Evolutionary conservation across 2,329 filamentous ascomycete species (phyloP), one percentile per base, ranked within the genome.

Genomic region (Leptographium lundbergii): DNA sequence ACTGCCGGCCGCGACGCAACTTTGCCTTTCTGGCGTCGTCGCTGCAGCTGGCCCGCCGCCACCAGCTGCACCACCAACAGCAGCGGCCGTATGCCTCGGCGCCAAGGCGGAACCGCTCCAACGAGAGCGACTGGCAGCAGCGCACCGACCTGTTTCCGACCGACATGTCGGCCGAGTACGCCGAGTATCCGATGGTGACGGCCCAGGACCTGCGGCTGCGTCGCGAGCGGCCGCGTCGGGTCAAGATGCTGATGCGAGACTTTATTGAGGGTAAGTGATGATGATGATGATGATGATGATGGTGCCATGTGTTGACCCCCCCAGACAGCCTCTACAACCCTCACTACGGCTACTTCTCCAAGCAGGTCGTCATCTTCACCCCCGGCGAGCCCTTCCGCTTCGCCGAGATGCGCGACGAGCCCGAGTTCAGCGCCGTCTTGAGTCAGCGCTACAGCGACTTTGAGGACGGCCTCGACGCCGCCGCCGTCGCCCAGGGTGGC

Each of bases 171-270:
- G 84, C 89, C 54, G 91, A 97, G 71, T 91, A 91, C 70, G 80
- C 84, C 62, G 79, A 82, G 67, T 96, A 89, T 68, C 91, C 94
- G 0, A 84, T 87, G 69, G 87, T 99, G 55, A 95, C 91, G 10
- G 82, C 90, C n/a, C 80, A 87, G 64, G 85, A 90, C 62, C 75
- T 99, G 65, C 85, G 86, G 65, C 76, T 73, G 64, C 80, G 88
- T 58, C 85, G 76, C 57, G 86, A 95, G 69, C 79, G 94, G 67
- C 94, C 94, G 52, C 82, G 82, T 68, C 81, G 88, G 71, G 91
- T 96, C 65, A 96, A 96, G 81, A 99, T 99, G 94, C 75, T 96
- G 68, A 88, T 95, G 70, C 82, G 95, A 64, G 95, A 99, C 77
- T 99, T 99, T 69, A 94, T 99, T 69, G 94, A 99, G 72, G 91